Evolutionary conservation across 257 asterid species (phyloP).

Genomic region (Solanum peruvianum): DNA sequence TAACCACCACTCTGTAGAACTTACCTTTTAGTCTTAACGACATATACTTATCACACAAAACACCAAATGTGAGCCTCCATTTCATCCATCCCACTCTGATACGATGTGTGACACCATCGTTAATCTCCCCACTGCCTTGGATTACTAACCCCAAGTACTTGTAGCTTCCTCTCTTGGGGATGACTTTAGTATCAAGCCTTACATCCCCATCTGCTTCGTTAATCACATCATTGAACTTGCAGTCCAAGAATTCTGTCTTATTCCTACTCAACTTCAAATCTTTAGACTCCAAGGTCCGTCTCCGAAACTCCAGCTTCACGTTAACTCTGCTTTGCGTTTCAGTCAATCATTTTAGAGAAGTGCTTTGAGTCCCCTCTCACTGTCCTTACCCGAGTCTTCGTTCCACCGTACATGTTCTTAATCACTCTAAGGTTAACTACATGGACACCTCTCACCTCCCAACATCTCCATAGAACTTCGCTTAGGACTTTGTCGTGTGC

Average conservation of each 20-base stretch:
- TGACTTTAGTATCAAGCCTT: not conserved
- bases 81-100: not conserved
- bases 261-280: not conserved
- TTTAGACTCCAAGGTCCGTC: not conserved
- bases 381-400: not conserved
- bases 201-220: not conserved
- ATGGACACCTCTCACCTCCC: not conserved
- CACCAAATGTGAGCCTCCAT: not conserved
- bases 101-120: not conserved
- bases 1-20: not conserved
- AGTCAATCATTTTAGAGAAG: not conserved
- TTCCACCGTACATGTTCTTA: not conserved
- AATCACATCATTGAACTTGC: not conserved
- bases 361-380: not conserved
- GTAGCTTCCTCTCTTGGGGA: not conserved
- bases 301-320: not conserved
- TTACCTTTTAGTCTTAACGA: not conserved
- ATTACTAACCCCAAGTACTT: not conserved
- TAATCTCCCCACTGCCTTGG: not conserved
- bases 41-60: not conserved
- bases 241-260: not conserved
- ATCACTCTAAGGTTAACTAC: not conserved
- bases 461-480: not conserved
- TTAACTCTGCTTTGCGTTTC: not conserved
- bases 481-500: not conserved